These are phyloP conservation scores for Ophiocordyceps camponoti-saundersi DNA, from an alignment of 2,329 filamentous ascomycete genomes.

Conservation along the genomic window DNA sequence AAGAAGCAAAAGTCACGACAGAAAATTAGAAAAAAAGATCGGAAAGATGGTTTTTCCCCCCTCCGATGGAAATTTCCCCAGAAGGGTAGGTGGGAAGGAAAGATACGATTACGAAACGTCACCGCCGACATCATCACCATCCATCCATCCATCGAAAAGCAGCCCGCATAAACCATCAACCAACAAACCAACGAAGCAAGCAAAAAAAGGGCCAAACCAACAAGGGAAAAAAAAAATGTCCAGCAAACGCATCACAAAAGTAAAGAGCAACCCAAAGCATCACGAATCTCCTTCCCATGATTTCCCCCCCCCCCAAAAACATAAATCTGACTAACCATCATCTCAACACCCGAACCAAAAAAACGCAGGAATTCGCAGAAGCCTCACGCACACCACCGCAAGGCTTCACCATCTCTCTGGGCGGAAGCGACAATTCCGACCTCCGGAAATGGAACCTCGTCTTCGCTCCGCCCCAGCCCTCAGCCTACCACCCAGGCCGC, in stretches of 20 bases:
- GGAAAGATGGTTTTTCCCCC: no score
- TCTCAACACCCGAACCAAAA: no score
- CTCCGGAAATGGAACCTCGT: constrained; percentile 32
- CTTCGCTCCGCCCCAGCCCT: constrained; percentile 25
- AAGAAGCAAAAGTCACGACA: no score
- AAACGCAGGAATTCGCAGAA: constrained; percentile 32
- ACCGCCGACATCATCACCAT: no score
- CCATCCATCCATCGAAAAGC: no score
- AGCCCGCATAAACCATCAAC: no score
- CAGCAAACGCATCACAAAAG: constrained; percentile 28
- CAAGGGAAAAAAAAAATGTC: constrained; percentile 15
- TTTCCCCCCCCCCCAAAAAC: background rate
- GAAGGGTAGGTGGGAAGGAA: no score
- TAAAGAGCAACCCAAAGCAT: constrained; percentile 5
- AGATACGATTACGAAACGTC: no score
- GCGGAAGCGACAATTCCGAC: constrained; percentile 9
- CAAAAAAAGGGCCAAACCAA: background rate
- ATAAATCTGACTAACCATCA: background rate
- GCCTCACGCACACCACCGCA: constrained; percentile 27
- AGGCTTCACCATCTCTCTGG: constrained; percentile 28
- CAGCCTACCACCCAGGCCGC: constrained; percentile 43
- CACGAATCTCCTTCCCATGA: no score
- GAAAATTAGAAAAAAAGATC: no score
- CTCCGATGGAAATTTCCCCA: no score
- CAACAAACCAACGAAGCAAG: no score